These are phyloP conservation scores for Ophiostoma pallidulum DNA, from an alignment of 2,329 filamentous ascomycete species.

Conservation along the genomic window DNA sequence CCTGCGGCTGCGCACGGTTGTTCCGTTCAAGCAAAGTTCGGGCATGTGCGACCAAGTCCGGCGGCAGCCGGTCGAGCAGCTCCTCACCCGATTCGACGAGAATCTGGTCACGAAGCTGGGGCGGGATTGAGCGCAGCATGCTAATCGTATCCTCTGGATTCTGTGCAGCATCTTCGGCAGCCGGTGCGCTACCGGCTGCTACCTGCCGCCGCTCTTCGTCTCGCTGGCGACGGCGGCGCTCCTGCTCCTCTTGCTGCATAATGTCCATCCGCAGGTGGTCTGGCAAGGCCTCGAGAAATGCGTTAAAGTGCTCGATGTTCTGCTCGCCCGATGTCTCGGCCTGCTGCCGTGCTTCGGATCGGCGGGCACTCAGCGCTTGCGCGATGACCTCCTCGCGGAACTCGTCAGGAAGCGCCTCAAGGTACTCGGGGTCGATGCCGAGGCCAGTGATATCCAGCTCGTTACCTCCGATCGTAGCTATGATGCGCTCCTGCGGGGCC, in stretches of 20 bases:
- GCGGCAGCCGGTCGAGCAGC: slow-evolving; percentile 71
- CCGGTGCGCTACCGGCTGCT: slow-evolving; percentile 31
- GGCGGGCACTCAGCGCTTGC: slow-evolving; percentile 73
- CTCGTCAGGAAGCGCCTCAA: slow-evolving; percentile 95
- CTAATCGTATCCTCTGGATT: slow-evolving; percentile 84
- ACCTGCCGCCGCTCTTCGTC: slow-evolving; percentile 67
- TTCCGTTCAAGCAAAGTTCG: slow-evolving; percentile 52
- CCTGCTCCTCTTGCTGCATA: slow-evolving; percentile 78
- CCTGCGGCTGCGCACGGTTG: slow-evolving; percentile 17
- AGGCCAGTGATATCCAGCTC: slow-evolving; percentile 89
- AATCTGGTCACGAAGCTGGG: slow-evolving; percentile 73
- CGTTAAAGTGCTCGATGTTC: slow-evolving; percentile 69
- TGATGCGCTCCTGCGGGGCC: slow-evolving; percentile 44
- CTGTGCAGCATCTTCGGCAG: slow-evolving; percentile 36
- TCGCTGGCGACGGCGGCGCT: slow-evolving; percentile 78
- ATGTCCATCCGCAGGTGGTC: slow-evolving; percentile 85
- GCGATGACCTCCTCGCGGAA: slow-evolving; percentile 93
- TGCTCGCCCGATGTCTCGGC: slow-evolving; percentile 58
- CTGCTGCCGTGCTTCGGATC: slow-evolving; percentile 63
- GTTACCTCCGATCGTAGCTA: slow-evolving; percentile 75
- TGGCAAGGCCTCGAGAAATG: slow-evolving; percentile 88
- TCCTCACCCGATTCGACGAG: slow-evolving; percentile 88
- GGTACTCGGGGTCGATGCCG: slow-evolving; percentile 88
- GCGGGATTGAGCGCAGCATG: slow-evolving; percentile 83
- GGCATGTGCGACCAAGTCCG: slow-evolving; percentile 78